Evolutionary conservation across 371 early-diverging fungal species (phyloP), one percentile per base, ranked within the genome.

Genomic region (Apophysomyces variabilis): DNA sequence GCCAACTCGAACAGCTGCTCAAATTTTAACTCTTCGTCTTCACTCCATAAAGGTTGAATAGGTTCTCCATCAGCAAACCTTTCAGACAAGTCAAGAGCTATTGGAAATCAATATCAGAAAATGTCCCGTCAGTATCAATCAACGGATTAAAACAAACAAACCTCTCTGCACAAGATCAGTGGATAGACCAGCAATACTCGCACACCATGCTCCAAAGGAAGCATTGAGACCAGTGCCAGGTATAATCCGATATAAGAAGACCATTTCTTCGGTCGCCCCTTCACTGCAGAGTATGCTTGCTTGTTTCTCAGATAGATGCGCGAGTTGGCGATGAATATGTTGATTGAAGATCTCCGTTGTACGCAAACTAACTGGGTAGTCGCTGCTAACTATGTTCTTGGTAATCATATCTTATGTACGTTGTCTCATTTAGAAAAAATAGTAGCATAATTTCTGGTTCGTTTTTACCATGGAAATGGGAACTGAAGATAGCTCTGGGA

Each of bases 381-480:
- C 11, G 5, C 41, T 39, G 4, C 46, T 3, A 26, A 61, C n/a
- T 32, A 61, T 11, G 11, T 18, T 35, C 61, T 26, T 38, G 5
- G 58, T 26, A 6, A 71, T 60, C 13, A 66, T 57, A 5, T 56
- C 46, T 57, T n/a, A 21, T 38, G 58, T 54, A 13, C 57, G 26
- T 9, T 61, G 54, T 21, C 61, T 50, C 61, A 18, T 12, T 45
- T 37, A 56, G 41, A 14, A 57, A 45, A 9, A 6, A 56, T 18
- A 38, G 50, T 26, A 58, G 18, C 16, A 59, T 5, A 11, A 41
- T 41, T 5, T 4, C 13, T 11, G 12, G 46, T 13, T 32, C 18
- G 3, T 39, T 41, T 16, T 41, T 77, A 81, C 87, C 88, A 71
- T 90, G 89, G 66, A 89, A 89, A 65, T 90, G 91, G 0, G 91